Conservation (phyloP, 139 green algal genomes). For the Volvox reticuliferus region DNA sequence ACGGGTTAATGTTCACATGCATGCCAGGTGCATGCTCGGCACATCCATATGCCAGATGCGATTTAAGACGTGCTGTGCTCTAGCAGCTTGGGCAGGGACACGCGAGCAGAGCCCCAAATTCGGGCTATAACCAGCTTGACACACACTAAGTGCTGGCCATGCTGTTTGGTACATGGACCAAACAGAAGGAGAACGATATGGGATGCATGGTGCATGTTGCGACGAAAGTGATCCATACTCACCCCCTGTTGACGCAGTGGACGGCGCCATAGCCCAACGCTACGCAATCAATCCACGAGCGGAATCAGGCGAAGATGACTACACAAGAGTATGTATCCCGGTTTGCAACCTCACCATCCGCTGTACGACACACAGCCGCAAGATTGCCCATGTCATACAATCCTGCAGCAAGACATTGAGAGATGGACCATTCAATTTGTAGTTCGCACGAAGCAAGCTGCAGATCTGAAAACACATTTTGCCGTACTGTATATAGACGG, state of each 20-base stretch:
- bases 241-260: slow-evolving; percentile 71
- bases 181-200: neutral
- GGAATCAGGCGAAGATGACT: neutral
- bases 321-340: neutral
- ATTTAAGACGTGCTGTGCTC: no score
- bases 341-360: slow-evolving; percentile 70
- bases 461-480: no score
- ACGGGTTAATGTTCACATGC: no score
- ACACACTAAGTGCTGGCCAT: no score
- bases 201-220: neutral
- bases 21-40: no score
- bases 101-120: no score
- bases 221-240: neutral
- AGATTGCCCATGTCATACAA: slow-evolving; percentile 88
- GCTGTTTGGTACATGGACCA: neutral
- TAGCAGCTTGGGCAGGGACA: no score
- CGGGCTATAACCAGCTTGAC: no score
- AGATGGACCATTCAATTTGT: no score
- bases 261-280: slow-evolving; percentile 78
- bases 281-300: slow-evolving; percentile 26
- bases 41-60: no score
- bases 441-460: no score
- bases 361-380: slow-evolving; percentile 75
- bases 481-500: no score
- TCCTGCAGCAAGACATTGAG: neutral